Evolutionary conservation across 306 rosid genomes (phyloP).

Genomic region (Nissolia schottii): DNA sequence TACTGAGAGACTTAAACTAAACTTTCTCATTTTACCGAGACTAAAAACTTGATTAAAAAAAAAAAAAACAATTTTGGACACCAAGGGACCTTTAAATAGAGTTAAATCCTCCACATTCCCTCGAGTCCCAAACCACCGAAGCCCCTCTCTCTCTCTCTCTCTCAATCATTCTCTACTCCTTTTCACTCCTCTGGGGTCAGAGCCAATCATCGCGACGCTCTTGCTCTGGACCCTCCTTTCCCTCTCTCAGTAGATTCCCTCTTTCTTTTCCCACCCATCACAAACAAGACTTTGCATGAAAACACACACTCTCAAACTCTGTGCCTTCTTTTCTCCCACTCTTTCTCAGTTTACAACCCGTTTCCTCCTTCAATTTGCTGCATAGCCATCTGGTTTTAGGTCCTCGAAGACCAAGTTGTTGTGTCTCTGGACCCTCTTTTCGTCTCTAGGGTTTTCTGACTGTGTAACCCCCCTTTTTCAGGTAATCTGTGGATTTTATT

Average conservation of each 20-base stretch:
- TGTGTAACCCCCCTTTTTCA: conserved; percentile 12
- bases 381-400: conserved; percentile 21
- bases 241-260: conserved; percentile 35
- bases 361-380: conserved; percentile 21
- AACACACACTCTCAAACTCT: not conserved
- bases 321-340: conserved; percentile 12
- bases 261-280: conserved; percentile 15
- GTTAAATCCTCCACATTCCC: conserved; percentile 42
- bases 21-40: no score
- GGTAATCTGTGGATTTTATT: conserved; percentile 29
- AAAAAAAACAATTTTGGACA: conserved; percentile 33
- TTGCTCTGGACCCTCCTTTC: conserved; percentile 30
- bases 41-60: no score
- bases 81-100: conserved; percentile 54
- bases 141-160: conserved; percentile 22
- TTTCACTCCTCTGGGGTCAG: conserved; percentile 40
- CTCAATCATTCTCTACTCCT: conserved; percentile 65
- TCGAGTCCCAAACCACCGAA: conserved; percentile 10
- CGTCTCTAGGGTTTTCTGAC: conserved; percentile 38
- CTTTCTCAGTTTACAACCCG: not conserved
- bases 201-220: conserved; percentile 55
- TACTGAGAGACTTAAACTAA: no score
- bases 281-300: conserved; percentile 19
- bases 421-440: not conserved
- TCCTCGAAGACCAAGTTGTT: not conserved